Evolutionary conservation across 2,329 filamentous ascomycete genomes (phyloP), one percentile per base, ranked within the genome.

Genomic region (Sporothrix mexicana): DNA sequence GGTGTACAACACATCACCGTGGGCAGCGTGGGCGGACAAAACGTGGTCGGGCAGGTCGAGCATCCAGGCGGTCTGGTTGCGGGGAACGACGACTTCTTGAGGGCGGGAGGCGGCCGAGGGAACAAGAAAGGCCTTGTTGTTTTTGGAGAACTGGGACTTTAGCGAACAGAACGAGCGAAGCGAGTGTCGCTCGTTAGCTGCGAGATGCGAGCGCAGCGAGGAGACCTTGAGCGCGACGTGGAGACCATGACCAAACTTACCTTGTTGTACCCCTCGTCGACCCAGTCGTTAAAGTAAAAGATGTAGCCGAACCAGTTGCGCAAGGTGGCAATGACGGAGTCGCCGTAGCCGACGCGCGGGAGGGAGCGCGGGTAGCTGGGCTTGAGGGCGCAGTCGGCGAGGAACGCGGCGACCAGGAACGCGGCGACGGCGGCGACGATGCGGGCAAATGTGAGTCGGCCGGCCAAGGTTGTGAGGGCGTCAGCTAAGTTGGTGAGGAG

Each of bases 21-120:
- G 84, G 0, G 84, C 83, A 1, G 81, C 78, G 68, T 81, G 77
- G 0, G 83, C 79, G 1, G 83, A 85, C 41, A 85, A 77, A 1
- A 83, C 75, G 41, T 77, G 76, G 72, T 86, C 84, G n/a, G 84
- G 84, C 75, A 84, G 81, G 57, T 84, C 83, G 73, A 86, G 80
- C 77, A 86, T 80, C 84, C 84, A 86, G 9, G 78, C 76, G 9
- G 83, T 81, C 76, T 85, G 82, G 0, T 80, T 81, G 3, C 78
- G 79, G 1, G 84, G 84, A 3, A 86, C 78, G 68, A 86, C 81
- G 53, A 86, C 81, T 61, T 86, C 84, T 25, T 82, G 79, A 0
- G 82, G 80, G 2, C 82, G 80, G 8, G 81, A 81, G 0, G 84
- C 79, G 3, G 82, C 80, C 0, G 82, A 79, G 1, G 84, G 84